Evolutionary conservation across 768 basidiomycete genomes (phyloP).

Genomic region (Coprinopsis marcescibilis): DNA sequence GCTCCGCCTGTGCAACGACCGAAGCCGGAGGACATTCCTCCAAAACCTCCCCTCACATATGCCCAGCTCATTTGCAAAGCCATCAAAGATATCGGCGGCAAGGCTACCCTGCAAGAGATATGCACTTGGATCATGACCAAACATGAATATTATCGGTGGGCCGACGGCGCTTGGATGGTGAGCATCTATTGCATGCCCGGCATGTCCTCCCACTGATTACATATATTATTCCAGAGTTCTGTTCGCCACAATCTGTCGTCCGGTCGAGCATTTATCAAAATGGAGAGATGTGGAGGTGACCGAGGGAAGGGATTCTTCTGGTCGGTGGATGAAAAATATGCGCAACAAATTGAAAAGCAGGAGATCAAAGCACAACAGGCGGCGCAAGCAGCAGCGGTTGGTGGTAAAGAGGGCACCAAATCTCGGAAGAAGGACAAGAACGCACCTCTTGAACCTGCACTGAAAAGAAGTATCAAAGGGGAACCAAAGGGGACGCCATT

Average conservation of each 20-base stretch:
- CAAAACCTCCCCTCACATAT: conserved; percentile 88
- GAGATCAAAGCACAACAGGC: conserved; percentile 47
- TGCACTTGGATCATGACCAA: conserved; percentile 86
- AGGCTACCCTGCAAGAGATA: conserved; percentile 89
- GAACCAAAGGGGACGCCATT: conserved; percentile 51
- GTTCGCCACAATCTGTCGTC: conserved; percentile 95
- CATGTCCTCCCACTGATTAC: conserved; percentile 8
- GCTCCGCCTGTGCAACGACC: conserved; percentile 33
- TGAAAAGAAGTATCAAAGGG: conserved; percentile 67
- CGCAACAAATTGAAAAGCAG: conserved; percentile 66
- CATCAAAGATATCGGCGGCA: conserved; percentile 73
- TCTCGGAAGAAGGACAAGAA: conserved; percentile 58
- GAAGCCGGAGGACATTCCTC: conserved; percentile 73
- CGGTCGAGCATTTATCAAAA: conserved; percentile 85
- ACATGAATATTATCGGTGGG: conserved; percentile 87
- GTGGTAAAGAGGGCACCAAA: conserved; percentile 29
- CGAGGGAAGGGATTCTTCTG: conserved; percentile 91
- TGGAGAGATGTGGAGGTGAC: conserved; percentile 79
- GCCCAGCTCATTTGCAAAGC: conserved; percentile 89
- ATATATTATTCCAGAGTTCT: conserved; percentile 58
- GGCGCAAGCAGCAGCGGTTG: conserved; percentile 28
- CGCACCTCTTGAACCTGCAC: conserved; percentile 50
- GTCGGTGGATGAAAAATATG: conserved; percentile 76
- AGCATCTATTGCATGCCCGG: conserved; percentile 21
- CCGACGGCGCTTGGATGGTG: conserved; percentile 91